Evolutionary conservation across 1,139 yeast genomes (phyloP), one percentile per base, ranked within the genome.

Genomic region (Yarrowia galli): DNA sequence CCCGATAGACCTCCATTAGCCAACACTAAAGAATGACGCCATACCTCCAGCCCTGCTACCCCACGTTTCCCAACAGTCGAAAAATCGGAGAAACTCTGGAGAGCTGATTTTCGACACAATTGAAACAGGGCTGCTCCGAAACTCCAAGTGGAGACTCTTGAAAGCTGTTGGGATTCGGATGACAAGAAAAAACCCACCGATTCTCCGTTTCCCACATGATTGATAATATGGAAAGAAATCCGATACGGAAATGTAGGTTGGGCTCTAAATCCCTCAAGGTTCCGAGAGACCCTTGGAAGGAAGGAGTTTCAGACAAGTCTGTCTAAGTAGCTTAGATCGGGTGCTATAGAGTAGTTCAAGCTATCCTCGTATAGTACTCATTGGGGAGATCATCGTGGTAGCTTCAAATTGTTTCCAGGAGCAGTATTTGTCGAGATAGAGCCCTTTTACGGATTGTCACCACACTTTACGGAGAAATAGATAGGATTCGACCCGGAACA

Each of bases 1-100:
- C 7, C 40, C 8, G 18, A 35, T 12, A 0, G 15, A 23, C 2
- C 38, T 23, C 35, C 38, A 25, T 18, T 15, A 13, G 22, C 32
- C 18, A 35, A 46, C 51, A n/a, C 51, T 46, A 46, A 28, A 6
- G 20, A 10, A 28, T 49, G 22, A 18, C 54, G 36, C 38, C 38
- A 49, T 40, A 9, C 15, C n/a, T n/a, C n/a, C 36, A 32, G 54
- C 38, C 54, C 16, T n/a, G 56, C 16, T 49, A 49, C 56, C 56
- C 56, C 56, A 32, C 40, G 25, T 32, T 49, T 49, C 56, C 56
- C 56, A 49, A 49, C 56, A 49, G 38, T 32, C 12, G 56, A 18
- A 13, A 18, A 32, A 25, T 16, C 9, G 7, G n/a, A 36, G 16
- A 16, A 16, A 36, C 16, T 25, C 8, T 48, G 16, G 32, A 16